Evolutionary conservation across 2,329 filamentous ascomycete species (phyloP).

Genomic region (Epichloe amarillans): DNA sequence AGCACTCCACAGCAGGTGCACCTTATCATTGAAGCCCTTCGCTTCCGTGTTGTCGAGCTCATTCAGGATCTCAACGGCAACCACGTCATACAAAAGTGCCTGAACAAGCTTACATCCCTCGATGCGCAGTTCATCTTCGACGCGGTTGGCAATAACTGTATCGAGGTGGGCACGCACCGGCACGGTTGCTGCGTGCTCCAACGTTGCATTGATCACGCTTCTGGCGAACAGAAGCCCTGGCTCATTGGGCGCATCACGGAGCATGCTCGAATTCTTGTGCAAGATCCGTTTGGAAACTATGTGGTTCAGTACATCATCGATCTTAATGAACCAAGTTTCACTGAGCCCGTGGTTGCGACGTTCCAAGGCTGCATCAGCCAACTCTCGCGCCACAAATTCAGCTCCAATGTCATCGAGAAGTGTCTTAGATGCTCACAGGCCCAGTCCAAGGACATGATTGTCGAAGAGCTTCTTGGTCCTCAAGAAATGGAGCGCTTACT

Average conservation of each 20-base stretch:
- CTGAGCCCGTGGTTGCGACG: constrained; percentile 70
- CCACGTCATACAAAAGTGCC: constrained; percentile 96
- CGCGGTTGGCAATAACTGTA: constrained; percentile 74
- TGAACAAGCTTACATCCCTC: constrained; percentile 76
- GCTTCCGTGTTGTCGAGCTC: constrained; percentile 75
- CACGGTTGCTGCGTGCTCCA: constrained; percentile 97
- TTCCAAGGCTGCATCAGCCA: constrained; percentile 61
- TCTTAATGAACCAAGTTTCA: constrained; percentile 75
- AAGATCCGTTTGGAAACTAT: constrained; percentile 97
- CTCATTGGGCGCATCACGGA: constrained; percentile 78
- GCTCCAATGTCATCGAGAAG: constrained; percentile 98
- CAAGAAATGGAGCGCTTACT: constrained; percentile 78
- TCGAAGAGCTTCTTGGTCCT: constrained; percentile 64
- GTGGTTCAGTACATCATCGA: constrained; percentile 98
- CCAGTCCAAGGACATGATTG: constrained; percentile 64
- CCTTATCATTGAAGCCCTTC: constrained; percentile 75
- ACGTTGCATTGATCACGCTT: constrained; percentile 94
- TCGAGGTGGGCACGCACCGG: constrained; percentile 88
- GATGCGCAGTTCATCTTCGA: constrained; percentile 96
- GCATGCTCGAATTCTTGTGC: constrained; percentile 78
- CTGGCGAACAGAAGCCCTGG: constrained; percentile 75
- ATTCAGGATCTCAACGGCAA: constrained; percentile 98
- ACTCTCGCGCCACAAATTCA: constrained; percentile 93
- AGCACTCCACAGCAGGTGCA: constrained; percentile 72
- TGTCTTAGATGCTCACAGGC: constrained; percentile 72